Evolutionary conservation across 2,329 filamentous ascomycete species (phyloP).

Genomic region (Camillea tinctor): DNA sequence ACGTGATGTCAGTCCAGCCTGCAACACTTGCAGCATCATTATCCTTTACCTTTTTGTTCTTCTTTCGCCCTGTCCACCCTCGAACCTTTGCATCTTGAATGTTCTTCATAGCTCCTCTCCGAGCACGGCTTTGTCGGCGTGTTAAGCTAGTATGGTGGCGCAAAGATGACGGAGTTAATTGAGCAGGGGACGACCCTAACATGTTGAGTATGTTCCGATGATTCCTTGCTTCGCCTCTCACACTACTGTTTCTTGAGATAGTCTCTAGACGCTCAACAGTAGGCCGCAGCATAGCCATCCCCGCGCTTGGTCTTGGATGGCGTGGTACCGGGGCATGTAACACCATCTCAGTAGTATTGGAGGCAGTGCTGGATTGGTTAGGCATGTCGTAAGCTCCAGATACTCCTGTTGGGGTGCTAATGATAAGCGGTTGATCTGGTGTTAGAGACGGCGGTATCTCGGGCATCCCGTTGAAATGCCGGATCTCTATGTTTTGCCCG

Average conservation of each 20-base stretch:
- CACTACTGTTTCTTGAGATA: conserved; percentile 43
- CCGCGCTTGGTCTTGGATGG: conserved; percentile 43
- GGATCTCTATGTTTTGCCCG: conserved; percentile 19
- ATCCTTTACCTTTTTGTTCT: conserved; percentile 36
- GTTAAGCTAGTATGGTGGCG: conserved; percentile 43
- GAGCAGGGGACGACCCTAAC: conserved; percentile 28
- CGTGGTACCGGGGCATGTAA: conserved; percentile 54
- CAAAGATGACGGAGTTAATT: conserved; percentile 38
- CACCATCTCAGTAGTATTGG: conserved; percentile 39
- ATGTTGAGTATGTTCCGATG: conserved; percentile 2
- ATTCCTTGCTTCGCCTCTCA: conserved; percentile 7
- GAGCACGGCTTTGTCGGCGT: conserved; percentile 54
- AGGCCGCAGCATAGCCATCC: conserved; percentile 40
- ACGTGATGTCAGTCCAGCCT: conserved; percentile 54
- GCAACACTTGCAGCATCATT: conserved; percentile 43
- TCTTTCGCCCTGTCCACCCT: conserved; percentile 50
- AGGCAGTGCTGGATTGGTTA: conserved; percentile 32
- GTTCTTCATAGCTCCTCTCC: conserved; percentile 61
- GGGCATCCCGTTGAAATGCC: conserved; percentile 23
- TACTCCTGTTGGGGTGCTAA: conserved; percentile 58
- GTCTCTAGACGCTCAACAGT: conserved; percentile 55
- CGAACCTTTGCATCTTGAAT: conserved; percentile 58
- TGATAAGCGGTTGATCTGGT: conserved; percentile 56
- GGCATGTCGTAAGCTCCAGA: conserved; percentile 52
- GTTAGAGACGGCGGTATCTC: conserved; percentile 25